Conservation (phyloP, 2,329 filamentous ascomycete genomes). For the Cordyceps fumosorosea region DNA sequence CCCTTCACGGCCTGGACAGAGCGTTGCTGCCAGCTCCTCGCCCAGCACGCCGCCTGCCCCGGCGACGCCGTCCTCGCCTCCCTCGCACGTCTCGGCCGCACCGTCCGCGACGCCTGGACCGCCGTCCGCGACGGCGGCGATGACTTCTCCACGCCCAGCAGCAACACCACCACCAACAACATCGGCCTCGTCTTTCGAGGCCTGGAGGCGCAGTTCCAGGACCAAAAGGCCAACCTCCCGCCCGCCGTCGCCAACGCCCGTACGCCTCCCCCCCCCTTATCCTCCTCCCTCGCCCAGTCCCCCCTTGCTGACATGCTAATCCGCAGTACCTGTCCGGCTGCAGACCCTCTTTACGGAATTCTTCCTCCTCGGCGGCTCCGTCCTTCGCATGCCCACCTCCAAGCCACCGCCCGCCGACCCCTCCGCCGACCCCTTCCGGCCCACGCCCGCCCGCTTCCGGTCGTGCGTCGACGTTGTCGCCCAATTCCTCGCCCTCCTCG, state of each 20-base stretch:
- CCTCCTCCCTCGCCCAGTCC: too few relatives aligned
- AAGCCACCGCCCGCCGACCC: constrained; percentile 7
- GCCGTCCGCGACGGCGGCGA: constrained; percentile 23
- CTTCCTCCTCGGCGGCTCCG: constrained; percentile 32
- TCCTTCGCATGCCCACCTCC: constrained; percentile 23
- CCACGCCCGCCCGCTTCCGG: constrained; percentile 18
- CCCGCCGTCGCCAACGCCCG: constrained; percentile 23
- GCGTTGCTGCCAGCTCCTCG: constrained; percentile 38
- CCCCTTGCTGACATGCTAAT: background rate
- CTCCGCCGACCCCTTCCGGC: constrained; percentile 14
- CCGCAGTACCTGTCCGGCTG: constrained; percentile 19
- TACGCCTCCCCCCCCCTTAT: background rate
- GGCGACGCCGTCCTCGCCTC: constrained; percentile 38
- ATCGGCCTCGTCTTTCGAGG: constrained; percentile 39
- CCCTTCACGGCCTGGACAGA: constrained; percentile 37
- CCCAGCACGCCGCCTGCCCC: constrained; percentile 27
- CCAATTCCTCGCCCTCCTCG: constrained; percentile 27
- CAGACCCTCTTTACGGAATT: constrained; percentile 22
- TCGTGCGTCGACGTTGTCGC: constrained; percentile 22
- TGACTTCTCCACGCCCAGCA: constrained; percentile 11
- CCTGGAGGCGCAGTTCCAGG: constrained; percentile 39
- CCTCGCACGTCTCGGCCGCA: constrained; percentile 35
- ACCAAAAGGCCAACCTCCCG: constrained; percentile 33
- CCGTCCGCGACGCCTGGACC: constrained; percentile 31
- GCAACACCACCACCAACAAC: constrained; percentile 24